Evolutionary conservation across 495 filamentous ascomycete genomes (phyloP), one percentile per base, ranked within the genome.

Genomic region (Hyphodiscus hymeniophilus): DNA sequence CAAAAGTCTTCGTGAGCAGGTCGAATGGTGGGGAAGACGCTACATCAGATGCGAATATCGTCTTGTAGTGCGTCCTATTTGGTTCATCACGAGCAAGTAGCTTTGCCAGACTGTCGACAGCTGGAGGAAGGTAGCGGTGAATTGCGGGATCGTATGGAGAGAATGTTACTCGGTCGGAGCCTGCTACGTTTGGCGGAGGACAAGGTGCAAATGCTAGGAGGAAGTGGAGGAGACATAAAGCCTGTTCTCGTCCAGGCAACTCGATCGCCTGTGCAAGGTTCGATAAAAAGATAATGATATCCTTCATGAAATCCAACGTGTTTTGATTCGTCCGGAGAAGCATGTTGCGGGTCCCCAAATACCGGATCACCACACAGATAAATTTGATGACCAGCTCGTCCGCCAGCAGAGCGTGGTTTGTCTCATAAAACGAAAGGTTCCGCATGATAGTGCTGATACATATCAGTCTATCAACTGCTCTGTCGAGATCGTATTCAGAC

Each of bases 221-320:
- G 65, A 98, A 91, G 59, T 94, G 83, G 24, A 98, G 73, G 13
- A 97, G 71, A 61, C 82, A 86, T 36, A 85, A 69, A 0, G 91
- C 89, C 58, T 98, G 90, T 50, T 96, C 90, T 55, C 87, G 84
- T 21, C 83, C 84, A 13, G 92, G 85, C 23, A 98, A 68, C 57
- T 87, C 81, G 45, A 98, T 78, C 17, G 76, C 72, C 47, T 89
- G 79, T 15, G 89, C 77, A 45, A 91, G 73, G 60, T 98, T 96
- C 48, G 89, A 92, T 31, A 98, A 70, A 45, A 89, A 84, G 34
- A 83, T 84, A 47, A 97, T 79, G 12, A 89, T 72, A 64, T 98
- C 92, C 64, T 98, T 98, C 85, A 94, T 94, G 56, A 98, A 87
- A 62, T 98, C 91, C 58, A 94, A 64, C 3, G 85, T 91, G 64